phyloP scores from a whole-genome alignment of 805 yeast species.

The Saccharomyces kudriavzevii region DNA sequence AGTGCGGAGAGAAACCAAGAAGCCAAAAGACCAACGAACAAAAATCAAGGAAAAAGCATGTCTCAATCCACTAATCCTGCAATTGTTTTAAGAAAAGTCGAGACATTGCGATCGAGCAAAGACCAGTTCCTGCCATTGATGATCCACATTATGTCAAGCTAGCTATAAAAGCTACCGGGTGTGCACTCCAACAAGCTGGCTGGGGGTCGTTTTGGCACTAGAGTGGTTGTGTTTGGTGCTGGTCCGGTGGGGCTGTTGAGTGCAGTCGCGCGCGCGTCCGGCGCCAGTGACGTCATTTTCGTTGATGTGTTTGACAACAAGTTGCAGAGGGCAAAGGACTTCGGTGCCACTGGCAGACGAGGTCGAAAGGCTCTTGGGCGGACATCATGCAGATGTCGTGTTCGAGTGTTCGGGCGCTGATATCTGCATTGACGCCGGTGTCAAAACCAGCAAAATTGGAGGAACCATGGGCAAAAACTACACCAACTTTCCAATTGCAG shows the following conservation, averaged over 20 bases:
- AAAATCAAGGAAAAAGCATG: neutral
- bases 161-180: slow-evolving; percentile 74
- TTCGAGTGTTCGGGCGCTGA: slow-evolving; percentile 83
- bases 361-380: slow-evolving; percentile 25
- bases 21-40: too few species aligned
- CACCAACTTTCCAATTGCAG: slow-evolving; percentile 67
- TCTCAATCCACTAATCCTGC: slow-evolving; percentile 19
- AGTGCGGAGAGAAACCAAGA: too few species aligned
- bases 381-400: slow-evolving; percentile 44
- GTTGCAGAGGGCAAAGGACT: slow-evolving; percentile 55
- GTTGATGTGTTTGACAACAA: slow-evolving; percentile 31
- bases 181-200: slow-evolving; percentile 72
- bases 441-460: slow-evolving; percentile 51
- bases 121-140: slow-evolving; percentile 55
- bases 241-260: slow-evolving; percentile 81
- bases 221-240: slow-evolving; percentile 73
- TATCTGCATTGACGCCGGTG: slow-evolving; percentile 61
- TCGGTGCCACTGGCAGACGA: slow-evolving; percentile 48
- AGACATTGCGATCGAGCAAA: slow-evolving; percentile 56
- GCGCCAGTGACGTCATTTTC: slow-evolving; percentile 61
- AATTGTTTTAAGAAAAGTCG: slow-evolving; percentile 56
- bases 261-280: slow-evolving; percentile 64
- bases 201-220: slow-evolving; percentile 53
- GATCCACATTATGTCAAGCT: slow-evolving; percentile 66
- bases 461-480: slow-evolving; percentile 65